These are phyloP conservation scores for Sphagnurus paluster DNA, from an alignment of 1,284 basidiomycete genomes.

Conservation along the genomic window DNA sequence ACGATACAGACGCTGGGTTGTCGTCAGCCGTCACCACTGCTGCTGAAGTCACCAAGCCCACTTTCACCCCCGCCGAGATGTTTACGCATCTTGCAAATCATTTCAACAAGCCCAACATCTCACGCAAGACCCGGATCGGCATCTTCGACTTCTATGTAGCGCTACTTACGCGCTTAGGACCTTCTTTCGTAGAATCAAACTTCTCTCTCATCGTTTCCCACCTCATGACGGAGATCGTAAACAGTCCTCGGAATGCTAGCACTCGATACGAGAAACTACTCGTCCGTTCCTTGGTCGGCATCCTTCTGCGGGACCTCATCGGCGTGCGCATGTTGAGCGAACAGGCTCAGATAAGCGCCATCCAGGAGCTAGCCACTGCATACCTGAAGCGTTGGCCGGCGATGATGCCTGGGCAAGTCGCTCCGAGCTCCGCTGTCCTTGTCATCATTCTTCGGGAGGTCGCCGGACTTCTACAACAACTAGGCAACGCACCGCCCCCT, in stretches of 20 bases:
- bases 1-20: constrained; percentile 48
- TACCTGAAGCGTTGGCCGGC: constrained; percentile 93
- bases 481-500: constrained; percentile 89
- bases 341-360: constrained; percentile 89
- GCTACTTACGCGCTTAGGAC: constrained; percentile 75
- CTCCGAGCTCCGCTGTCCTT: constrained; percentile 73
- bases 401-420: constrained; percentile 82
- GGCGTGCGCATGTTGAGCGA: constrained; percentile 89
- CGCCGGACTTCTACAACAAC: constrained; percentile 81
- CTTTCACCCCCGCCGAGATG: constrained; percentile 83
- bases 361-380: constrained; percentile 79
- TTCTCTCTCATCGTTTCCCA: constrained; percentile 83
- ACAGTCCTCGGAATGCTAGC: constrained; percentile 50
- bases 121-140: constrained; percentile 77
- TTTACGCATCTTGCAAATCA: constrained; percentile 73
- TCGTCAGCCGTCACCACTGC: constrained; percentile 45
- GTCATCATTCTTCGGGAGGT: constrained; percentile 83
- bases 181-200: constrained; percentile 80
- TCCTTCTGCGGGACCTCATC: constrained; percentile 84
- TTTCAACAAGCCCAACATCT: constrained; percentile 74
- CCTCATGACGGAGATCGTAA: constrained; percentile 76
- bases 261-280: constrained; percentile 77
- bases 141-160: constrained; percentile 90
- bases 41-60: constrained; percentile 66
- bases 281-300: constrained; percentile 71